Evolutionary conservation across 345 rosid species (phyloP), one percentile per base, ranked within the genome.

Genomic region (Excoecaria cochinchinensis): DNA sequence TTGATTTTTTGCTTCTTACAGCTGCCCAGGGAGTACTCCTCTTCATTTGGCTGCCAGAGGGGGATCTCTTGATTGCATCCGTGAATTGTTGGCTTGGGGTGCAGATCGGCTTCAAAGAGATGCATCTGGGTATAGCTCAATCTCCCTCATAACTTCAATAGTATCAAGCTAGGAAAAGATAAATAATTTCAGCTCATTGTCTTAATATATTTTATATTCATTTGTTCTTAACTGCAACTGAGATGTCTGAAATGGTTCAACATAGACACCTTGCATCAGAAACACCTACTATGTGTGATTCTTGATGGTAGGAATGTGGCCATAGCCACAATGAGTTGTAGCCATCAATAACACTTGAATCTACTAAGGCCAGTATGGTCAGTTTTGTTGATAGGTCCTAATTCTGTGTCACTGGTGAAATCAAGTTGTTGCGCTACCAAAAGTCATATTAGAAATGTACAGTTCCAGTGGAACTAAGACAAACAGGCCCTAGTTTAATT

Each of bases 41-140:
- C 99, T 96, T 82, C 99, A 93, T 85, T 84, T 96, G 78, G 99
- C 99, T 50, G 99, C 99, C 36, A 87, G 98, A 84, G 96, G 97
- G 0, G 99, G 99, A 57, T 96, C 98, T 81, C 90, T 92, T 19
- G 99, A 92, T 77, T 96, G 99, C 75, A 87, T 90, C 47, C 91
- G 97, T 3, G 90, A 87, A 44, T 82, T 96, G 85, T 88, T 96
- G 77, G 98, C 98, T 7, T 93, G 98, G 97, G 98, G 98, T 70
- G 98, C 98, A 19, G 97, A 96, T 89, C 97, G 99, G 74, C 86
- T 82, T 81, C 98, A 92, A 64, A 85, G 97, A 92, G 99, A 96
- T 78, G 86, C 89, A 63, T 88, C 94, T 58, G 99, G 99, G 99
- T 93, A 89, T 62, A 63, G 16, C 53, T 36, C 40, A 36, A 31